Base-by-base conservation (phyloP, 208 protist genomes). In the Acanthamoeba triangularis region DNA sequence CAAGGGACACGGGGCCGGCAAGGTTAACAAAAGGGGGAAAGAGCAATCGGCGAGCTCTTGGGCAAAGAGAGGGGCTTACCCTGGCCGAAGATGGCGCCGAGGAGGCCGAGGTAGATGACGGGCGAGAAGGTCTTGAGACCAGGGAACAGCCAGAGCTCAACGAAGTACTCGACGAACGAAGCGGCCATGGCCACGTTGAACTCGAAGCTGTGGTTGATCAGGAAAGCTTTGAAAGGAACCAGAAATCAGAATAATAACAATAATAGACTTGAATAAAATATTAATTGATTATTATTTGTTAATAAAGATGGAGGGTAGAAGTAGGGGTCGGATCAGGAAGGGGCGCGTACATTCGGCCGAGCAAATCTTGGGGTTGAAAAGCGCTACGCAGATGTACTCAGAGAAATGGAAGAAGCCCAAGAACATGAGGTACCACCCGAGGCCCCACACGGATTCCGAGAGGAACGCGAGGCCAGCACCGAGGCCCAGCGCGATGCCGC, bases 121-220 rank as follows among this genome's bases (percentile, higher is more conserved):
- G 52, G 76, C 18, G n/a, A 52, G 35, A 92, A 87, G 41, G 18
- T 35, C 76, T 96, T 96, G 49, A 97, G 65, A 25, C 78, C 78
- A 49, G 96, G 96, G 93, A 97, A 97, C 14, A 97, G 91, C 23
- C 72, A 93, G 41, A 65, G 84, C 93, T 97, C 96, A 33, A 97
- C n/a, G 33, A 96, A 94, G 82, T 95, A 97, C 69, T 97, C 96
- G 16, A 76, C 28, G 72, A 96, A 95, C 11, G 88, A 76, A 28
- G 78, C 61, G 14, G 65, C 61, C 37, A 96, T 87, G 88, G 96
- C 96, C 14, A 96, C 56, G 63, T 85, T 91, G 80, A 94, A 97
- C 61, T 94, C 85, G 80, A 92, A 30, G 84, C 96, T 96, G 94
- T 97, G 96, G 63, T 96, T 96, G 49, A 96, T 63, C 78, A 96